Evolutionary conservation across 495 filamentous ascomycete species (phyloP), one percentile per base, ranked within the genome.

Genomic region (Aspergillus diversus): DNA sequence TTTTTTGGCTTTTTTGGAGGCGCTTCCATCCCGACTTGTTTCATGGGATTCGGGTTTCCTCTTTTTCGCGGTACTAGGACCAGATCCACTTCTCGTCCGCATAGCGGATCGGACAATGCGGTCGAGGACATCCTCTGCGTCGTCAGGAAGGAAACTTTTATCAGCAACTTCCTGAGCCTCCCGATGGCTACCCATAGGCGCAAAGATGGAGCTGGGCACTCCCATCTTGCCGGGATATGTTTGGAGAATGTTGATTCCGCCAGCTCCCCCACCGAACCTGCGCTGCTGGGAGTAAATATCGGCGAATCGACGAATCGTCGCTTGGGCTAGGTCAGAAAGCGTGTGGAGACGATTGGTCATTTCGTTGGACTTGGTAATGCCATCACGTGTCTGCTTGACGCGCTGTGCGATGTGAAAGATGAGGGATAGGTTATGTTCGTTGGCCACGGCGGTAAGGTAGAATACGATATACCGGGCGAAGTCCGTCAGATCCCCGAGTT

Each of bases 391-490:
- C 75, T 93, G 90, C 77, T 99, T 99, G 53, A 97, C 89, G 8
- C 92, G 88, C 77, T 98, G 92, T 16, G 91, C 94, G 52, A 96
- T 87, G 73, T 97, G 92, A 80, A 89, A 96, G 61, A 99, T 93
- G 61, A 97, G 76, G 0, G 90, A 89, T 7, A 98, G 80, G 67
- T 97, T 98, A 17, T 90, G 86, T 66, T 92, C 88, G 33, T 88
- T 96, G 11, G 90, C 93, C 15, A 97, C 88, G 32, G 87, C 86
- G 39, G 81, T 86, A 43, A 98, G 78, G 71, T 97, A 99, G 75
- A 92, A 97, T 31, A 97, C 76, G 55, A 98, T 85, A 71, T 97
- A 99, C 67, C 83, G 86, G 6, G 90, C 86, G 69, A 94, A 90
- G 69, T 97, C 92, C 17, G 86, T 77, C 50, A 97, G 75, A 55